Evolutionary conservation across 495 filamentous ascomycete species (phyloP).

Genomic region (Xylaria scruposa): DNA sequence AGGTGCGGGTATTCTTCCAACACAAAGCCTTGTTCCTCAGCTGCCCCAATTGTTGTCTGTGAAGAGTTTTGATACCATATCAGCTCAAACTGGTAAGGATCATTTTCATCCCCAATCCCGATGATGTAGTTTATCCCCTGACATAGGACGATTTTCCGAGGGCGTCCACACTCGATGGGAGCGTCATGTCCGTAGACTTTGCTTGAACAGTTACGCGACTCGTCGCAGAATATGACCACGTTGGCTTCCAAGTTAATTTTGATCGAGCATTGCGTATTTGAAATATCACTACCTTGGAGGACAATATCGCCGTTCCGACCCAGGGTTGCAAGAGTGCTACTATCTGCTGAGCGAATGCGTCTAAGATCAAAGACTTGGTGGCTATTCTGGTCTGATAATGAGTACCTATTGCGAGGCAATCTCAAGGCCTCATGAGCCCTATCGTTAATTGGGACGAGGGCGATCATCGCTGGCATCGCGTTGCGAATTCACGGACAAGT

Average conservation of each 20-base stretch:
- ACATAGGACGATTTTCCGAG: neutral
- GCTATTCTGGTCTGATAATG: conserved; percentile 12
- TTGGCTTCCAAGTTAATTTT: conserved; percentile 15
- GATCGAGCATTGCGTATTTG: conserved; percentile 21
- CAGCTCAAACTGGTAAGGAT: neutral
- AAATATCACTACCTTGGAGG: conserved; percentile 17
- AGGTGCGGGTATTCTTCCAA: neutral
- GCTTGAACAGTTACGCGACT: neutral
- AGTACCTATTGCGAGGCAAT: conserved; percentile 17
- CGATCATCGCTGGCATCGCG: neutral
- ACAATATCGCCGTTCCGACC: conserved; percentile 28
- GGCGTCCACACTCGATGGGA: conserved; percentile 6
- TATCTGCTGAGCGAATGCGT: neutral
- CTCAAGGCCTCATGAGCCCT: neutral
- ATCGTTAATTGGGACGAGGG: conserved; percentile 15
- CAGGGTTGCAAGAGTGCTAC: conserved; percentile 19
- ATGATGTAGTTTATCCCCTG: neutral
- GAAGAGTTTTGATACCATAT: neutral
- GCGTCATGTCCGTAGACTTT: neutral
- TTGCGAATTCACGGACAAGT: too few species aligned
- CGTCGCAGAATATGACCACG: conserved; percentile 15
- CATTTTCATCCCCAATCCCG: neutral
- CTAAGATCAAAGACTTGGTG: conserved; percentile 2
- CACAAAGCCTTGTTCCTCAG: neutral
- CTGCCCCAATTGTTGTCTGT: neutral